Conservation (phyloP, 2,329 filamentous ascomycete species). For the Ophiobolus disseminans region DNA sequence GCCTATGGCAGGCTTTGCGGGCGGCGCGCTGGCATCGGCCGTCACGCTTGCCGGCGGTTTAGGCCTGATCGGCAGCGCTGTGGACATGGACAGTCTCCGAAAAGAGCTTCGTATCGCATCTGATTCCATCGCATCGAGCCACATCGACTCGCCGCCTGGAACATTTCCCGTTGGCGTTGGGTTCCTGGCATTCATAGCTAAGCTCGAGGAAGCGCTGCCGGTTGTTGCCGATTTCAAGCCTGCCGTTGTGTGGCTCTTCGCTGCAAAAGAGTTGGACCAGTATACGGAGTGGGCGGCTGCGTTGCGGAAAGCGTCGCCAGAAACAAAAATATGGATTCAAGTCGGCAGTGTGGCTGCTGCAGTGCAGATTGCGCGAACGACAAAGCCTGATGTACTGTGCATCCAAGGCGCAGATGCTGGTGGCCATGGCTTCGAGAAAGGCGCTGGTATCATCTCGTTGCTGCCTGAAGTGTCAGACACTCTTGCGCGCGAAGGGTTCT, state of each 20-base stretch:
- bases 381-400: slow-evolving; percentile 65
- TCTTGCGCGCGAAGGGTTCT: slow-evolving; percentile 45
- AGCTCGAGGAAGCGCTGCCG: slow-evolving; percentile 57
- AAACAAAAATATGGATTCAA: slow-evolving; percentile 64
- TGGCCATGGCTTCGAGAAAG: slow-evolving; percentile 66
- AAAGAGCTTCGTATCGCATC: slow-evolving; percentile 37
- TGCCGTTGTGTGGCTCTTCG: slow-evolving; percentile 72
- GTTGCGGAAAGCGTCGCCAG: slow-evolving; percentile 41
- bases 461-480: slow-evolving; percentile 64
- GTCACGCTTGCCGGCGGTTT: slow-evolving; percentile 63
- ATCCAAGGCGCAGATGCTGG: slow-evolving; percentile 70
- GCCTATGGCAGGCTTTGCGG: slow-evolving; percentile 71
- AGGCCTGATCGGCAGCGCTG: slow-evolving; percentile 52
- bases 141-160: slow-evolving; percentile 15
- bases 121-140: slow-evolving; percentile 20
- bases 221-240: slow-evolving; percentile 63
- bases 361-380: slow-evolving; percentile 57
- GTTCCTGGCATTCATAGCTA: slow-evolving; percentile 62
- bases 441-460: slow-evolving; percentile 63
- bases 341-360: slow-evolving; percentile 66
- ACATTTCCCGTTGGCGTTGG: slow-evolving; percentile 64
- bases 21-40: slow-evolving; percentile 63
- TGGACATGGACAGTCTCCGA: slow-evolving; percentile 40
- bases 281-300: slow-evolving; percentile 45
- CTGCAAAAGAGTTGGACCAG: slow-evolving; percentile 56